Evolutionary conservation across 371 early-diverging fungal genomes (phyloP), one percentile per base, ranked within the genome.

Genomic region (Mortierella sp.): DNA sequence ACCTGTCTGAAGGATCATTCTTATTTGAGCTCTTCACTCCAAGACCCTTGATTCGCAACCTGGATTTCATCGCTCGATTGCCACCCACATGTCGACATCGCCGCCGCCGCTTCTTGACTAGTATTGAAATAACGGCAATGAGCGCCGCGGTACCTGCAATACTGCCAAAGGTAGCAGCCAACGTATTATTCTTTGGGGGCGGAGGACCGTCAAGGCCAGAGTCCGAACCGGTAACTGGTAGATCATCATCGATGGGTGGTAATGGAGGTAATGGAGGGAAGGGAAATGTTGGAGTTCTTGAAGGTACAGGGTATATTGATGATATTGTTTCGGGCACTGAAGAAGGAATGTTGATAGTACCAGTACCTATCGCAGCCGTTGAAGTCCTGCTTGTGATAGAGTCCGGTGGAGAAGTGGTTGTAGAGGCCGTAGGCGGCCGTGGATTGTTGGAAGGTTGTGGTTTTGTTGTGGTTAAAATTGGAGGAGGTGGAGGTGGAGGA

Each of bases 101-200:
- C 23, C 28, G 58, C 2, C 76, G 71, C 35, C 76, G 55, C 23
- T 71, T 40, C 63, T 67, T 17, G 23, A 71, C 56, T 4, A 76
- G 28, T 4, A 76, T 17, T 1, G 71, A 66, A 28, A 66, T 59
- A 5, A 67, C 54, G 1, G 58, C 58, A 4, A 71, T 54, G 2
- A 76, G 45, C 5, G 68, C 71, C 8, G 62, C 67, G 3, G 26
- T 49, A 0, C 54, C 71, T 32, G 67, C 62, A 31, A 63, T 32
- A 22, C 66, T 55, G 13, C 64, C 71, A 15, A 76, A 40, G 29
- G 57, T 42, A 2, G 71, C 57, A 2, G 28, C 57, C 1, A 67
- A 64, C 15, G 13, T 60, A 26, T 47, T 32, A 23, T 13, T 45
- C 0, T 17, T 53, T 22, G 53, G 7, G 26, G 22, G 6, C 10